Conservation (phyloP, 23 red algal genomes). For the Gracilaria caudata region DNA sequence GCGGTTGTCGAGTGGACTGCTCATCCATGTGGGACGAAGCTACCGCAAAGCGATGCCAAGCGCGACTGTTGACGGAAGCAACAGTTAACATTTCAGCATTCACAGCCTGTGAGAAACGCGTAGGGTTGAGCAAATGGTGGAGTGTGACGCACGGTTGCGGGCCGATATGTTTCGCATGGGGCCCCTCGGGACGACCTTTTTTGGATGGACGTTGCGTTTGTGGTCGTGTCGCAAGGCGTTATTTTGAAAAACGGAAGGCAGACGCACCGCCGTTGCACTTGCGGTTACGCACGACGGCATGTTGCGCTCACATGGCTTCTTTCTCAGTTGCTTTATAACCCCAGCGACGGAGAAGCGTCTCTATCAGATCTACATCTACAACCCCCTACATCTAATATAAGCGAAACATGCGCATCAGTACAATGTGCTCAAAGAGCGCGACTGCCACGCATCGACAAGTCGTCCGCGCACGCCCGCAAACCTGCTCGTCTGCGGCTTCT, state of each 20-base stretch:
- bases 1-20: background rate
- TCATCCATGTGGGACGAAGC: background rate
- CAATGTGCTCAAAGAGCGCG: conserved; percentile 1
- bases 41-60: background rate
- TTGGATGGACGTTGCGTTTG: background rate
- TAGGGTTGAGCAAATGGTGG: too few relatives aligned
- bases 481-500: background rate
- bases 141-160: background rate
- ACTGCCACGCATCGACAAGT: background rate
- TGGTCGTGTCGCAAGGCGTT: background rate
- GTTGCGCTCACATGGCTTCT: background rate
- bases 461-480: background rate
- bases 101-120: background rate
- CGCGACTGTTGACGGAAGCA: background rate
- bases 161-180: background rate
- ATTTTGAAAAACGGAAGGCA: background rate
- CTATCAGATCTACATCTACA: background rate
- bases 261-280: background rate
- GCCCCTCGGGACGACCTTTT: background rate
- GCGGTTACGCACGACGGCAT: too few relatives aligned
- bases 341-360: background rate
- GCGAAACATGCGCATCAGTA: background rate
- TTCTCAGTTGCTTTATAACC: background rate
- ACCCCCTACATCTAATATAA: background rate
- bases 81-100: background rate